A percentile compares a stretch with the other conserved stretches of the same genome.
These are phyloP conservation scores for Backusella liffmaniae DNA, from an alignment of 192 early-diverging fungal species.

Conservation along the genomic window DNA sequence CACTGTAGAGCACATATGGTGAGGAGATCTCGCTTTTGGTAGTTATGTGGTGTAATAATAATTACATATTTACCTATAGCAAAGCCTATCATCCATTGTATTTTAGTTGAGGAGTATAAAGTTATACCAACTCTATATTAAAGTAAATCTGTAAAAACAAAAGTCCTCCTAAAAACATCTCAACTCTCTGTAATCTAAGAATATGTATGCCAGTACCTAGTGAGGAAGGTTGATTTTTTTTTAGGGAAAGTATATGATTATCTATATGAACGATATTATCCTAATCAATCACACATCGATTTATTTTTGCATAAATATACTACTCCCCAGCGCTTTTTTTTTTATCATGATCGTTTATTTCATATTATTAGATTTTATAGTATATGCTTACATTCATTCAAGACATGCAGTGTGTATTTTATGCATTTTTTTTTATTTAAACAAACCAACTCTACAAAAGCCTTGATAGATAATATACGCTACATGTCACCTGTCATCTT, in stretches of 20 bases:
- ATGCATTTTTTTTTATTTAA: background rate
- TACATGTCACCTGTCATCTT: background rate
- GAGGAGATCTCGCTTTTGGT: background rate
- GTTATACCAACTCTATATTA: background rate
- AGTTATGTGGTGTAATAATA: background rate
- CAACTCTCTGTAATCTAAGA: background rate
- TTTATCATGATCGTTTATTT: background rate
- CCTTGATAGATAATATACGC: background rate
- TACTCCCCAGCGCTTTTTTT: background rate
- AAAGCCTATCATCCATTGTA: background rate
- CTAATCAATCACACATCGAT: background rate
- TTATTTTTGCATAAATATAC: background rate
- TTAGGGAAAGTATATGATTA: background rate
- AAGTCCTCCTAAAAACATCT: background rate
- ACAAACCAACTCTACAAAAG: background rate
- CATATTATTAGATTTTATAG: background rate
- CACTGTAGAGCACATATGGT: background rate
- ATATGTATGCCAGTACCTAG: background rate
- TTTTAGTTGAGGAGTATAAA: background rate
- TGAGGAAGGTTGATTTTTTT: background rate
- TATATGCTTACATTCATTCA: background rate
- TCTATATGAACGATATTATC: background rate
- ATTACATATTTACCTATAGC: background rate
- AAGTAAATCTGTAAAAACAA: background rate
- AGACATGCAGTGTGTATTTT: background rate